These are phyloP conservation scores for Mortierella antarctica DNA, from an alignment of 192 early-diverging fungal species.

Conservation along the genomic window DNA sequence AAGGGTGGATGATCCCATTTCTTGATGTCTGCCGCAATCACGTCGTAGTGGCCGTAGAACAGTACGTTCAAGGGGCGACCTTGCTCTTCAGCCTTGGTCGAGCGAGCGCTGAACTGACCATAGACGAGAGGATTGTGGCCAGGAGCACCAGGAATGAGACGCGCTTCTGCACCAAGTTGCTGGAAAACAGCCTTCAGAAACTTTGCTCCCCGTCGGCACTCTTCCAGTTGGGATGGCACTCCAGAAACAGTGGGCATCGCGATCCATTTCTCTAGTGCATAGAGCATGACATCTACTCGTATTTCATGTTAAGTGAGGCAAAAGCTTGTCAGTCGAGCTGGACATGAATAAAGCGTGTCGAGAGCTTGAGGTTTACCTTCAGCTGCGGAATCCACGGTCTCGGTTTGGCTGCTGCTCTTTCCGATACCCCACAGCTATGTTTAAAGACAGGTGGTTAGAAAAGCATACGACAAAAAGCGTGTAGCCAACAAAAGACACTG, in stretches of 20 bases:
- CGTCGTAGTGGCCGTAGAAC: conserved; percentile 87
- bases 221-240: conserved; percentile 71
- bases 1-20: conserved; percentile 78
- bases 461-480: not conserved
- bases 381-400: conserved; percentile 26
- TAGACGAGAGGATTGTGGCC: conserved; percentile 79
- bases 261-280: conserved; percentile 77
- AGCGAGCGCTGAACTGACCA: conserved; percentile 52
- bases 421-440: conserved; percentile 36
- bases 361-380: conserved; percentile 25
- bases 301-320: not conserved
- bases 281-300: conserved; percentile 61
- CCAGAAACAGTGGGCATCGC: conserved; percentile 75
- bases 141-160: conserved; percentile 67
- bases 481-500: not conserved
- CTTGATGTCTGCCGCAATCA: conserved; percentile 75
- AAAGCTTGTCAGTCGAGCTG: not conserved
- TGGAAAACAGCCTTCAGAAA: conserved; percentile 74
- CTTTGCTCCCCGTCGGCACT: conserved; percentile 78
- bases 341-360: not conserved
- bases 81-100: conserved; percentile 7
- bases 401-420: conserved; percentile 20
- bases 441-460: not conserved
- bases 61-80: conserved; percentile 57
- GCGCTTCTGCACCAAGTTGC: conserved; percentile 74